Base-by-base conservation (phyloP, 345 rosid species). In the Pugionium dolabratum region DNA sequence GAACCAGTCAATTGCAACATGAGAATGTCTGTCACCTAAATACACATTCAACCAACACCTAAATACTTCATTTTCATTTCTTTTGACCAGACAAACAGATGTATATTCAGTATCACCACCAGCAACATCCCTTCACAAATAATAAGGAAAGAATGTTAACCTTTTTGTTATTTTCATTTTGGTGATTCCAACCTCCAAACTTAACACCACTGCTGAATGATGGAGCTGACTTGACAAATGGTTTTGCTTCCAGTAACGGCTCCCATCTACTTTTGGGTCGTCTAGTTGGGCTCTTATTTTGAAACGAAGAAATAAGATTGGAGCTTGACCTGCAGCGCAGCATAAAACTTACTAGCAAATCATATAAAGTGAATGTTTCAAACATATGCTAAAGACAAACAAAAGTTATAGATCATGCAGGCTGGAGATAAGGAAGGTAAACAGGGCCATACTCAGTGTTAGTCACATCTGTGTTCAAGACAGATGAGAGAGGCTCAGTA, bases 201-300 rank as follows among this genome's bases (percentile, higher is more conserved):
- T 81, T 85, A 66, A 66, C 71, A 59, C 73, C 64, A 71, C 64
- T 72, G 77, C 59, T 81, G 65, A 54, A 70, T 41, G 63, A 59
- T 67, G 82, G 58, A 69, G 74, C 72, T 48, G 78, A 66, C 54
- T 80, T 85, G 42, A 81, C 87, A 67, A 72, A 70, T 6, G 72
- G 61, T 70, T 88, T 91, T 73, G 79, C 83, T 76, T 85, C 96
- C 31, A 70, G 80, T 65, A 95, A 59, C 60, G 99, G 99, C 84
- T 91, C 99, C 99, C 99, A 95, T 76, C 99, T 83, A 69, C 99
- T 93, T 78, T 93, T 93, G 58, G 88, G 52, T 72, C 94, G 82
- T 77, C 82, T 82, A 51, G 78, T 71, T 59, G 96, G 94, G 73
- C 95, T 91, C 76, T 75, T 88, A 62, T 72, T 77, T 43, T 80